These are phyloP conservation scores for Mycosphaerella sp. DNA, from an alignment of 2,329 filamentous ascomycete species.

Conservation along the genomic window DNA sequence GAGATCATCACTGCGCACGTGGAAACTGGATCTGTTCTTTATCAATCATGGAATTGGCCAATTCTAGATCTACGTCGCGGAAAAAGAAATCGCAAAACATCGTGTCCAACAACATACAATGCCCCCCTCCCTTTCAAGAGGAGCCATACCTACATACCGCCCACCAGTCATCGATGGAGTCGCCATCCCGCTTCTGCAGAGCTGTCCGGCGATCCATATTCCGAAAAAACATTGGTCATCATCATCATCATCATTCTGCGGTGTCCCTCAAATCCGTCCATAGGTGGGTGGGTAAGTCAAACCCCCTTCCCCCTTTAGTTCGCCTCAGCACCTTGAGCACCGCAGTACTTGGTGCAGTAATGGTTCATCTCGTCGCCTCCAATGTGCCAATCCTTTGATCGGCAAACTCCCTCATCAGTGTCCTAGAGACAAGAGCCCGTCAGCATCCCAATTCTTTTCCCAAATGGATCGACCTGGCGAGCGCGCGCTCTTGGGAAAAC, in stretches of 20 bases:
- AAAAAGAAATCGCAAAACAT: too few species aligned
- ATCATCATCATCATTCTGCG: not conserved
- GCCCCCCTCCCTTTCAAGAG: too few species aligned
- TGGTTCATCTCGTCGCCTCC: constrained; percentile 13
- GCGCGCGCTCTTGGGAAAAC: too few species aligned
- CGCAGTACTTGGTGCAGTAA: constrained; percentile 12
- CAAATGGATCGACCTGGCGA: too few species aligned
- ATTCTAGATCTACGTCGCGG: too few species aligned
- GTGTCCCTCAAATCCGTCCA: not conserved
- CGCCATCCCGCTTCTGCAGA: not conserved
- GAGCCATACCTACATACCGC: too few species aligned
- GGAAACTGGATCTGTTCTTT: too few species aligned
- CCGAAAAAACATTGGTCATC: not conserved
- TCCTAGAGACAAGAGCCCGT: not conserved
- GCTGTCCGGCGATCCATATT: not conserved
- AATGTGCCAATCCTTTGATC: constrained; percentile 5
- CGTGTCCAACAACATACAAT: too few species aligned
- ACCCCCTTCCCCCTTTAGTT: not conserved
- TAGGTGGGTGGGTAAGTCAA: too few species aligned
- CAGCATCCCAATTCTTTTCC: too few species aligned
- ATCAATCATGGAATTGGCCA: too few species aligned
- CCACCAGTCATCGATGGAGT: not conserved
- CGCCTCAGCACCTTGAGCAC: constrained; percentile 5
- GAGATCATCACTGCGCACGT: too few species aligned
- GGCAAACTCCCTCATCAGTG: not conserved